Base-by-base conservation (phyloP, 2,329 filamentous ascomycete genomes). In the Pseudovirgaria hyperparasitica region DNA sequence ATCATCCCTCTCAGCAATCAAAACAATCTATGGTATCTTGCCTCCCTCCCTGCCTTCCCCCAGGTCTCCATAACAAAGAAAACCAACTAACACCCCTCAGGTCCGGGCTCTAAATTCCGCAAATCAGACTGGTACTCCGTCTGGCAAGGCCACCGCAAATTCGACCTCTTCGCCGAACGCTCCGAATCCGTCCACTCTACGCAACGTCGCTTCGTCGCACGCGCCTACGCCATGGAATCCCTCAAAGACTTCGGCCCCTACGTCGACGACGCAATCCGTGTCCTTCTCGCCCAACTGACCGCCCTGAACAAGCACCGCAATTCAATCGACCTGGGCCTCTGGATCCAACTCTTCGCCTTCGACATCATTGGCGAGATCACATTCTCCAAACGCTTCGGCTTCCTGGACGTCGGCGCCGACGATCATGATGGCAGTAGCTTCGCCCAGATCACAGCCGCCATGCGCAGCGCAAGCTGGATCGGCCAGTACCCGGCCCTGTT, bases 361-460 rank as follows among this genome's bases (percentile, higher is more conserved):
- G 54, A 60, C 25, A 50, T 60, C 17, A 59, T 57, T 15, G 55
- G 55, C 15, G 51, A 54, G 34, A 35, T 58, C n/a, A 55, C 53
- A 2, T 57, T 55, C 30, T 47, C 44, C 12, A 43, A 49, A 27
- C 38, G 42, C 14, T 57, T 57, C 29, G 47, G 48, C 12, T 56
- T 55, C 31, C 41, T 57, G 35, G 48, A 51, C 9, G 34, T 30
- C 1, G 52, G 41, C 6, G 22, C 30, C 8, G 51, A 57, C 26
- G 45, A 53, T 26, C n/a, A n/a, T n/a, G n/a, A n/a, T n/a, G n/a
- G n/a, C n/a, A 52, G 51, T 4, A 39, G 46, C 2, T 52, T 58
- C 28, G 23, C 21, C 5, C 34, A 39, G 7, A 56, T 58, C 25
- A 44, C 55, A 17, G 29, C 27, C 7, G 42, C 43, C 2, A 32